These are phyloP conservation scores for Sporodiniella umbellata DNA, from an alignment of 371 early-diverging fungal genomes.

Conservation along the genomic window DNA sequence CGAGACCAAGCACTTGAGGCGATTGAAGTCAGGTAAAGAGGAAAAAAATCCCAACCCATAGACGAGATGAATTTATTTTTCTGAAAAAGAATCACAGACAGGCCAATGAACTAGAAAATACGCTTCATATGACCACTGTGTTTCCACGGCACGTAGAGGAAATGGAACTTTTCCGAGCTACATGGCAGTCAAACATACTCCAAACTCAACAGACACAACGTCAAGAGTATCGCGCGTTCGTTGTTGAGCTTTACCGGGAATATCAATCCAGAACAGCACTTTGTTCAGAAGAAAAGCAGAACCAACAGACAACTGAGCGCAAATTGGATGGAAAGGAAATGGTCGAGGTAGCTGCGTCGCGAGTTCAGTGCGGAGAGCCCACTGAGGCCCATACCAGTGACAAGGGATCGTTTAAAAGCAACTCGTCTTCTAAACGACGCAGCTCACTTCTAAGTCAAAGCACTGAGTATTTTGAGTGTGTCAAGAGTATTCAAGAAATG, in stretches of 20 bases:
- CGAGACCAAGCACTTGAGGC: slow-evolving; percentile 43
- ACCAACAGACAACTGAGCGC: slow-evolving; percentile 2
- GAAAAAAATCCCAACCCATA: neutral
- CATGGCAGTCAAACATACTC: slow-evolving; percentile 59
- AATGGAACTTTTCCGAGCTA: slow-evolving; percentile 59
- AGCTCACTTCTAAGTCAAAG: neutral
- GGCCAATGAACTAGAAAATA: slow-evolving; percentile 28
- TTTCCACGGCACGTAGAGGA: slow-evolving; percentile 60
- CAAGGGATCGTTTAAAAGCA: neutral
- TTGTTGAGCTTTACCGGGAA: slow-evolving; percentile 60
- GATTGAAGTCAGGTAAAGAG: slow-evolving; percentile 33
- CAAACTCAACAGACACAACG: slow-evolving; percentile 59
- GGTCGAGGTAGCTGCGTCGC: slow-evolving; percentile 38
- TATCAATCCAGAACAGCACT: slow-evolving; percentile 37
- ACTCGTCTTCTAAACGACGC: neutral
- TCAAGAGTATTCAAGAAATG: slow-evolving; percentile 62
- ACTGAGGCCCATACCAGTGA: neutral
- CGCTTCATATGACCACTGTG: slow-evolving; percentile 35
- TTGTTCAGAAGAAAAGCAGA: slow-evolving; percentile 14
- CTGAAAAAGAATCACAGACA: slow-evolving; percentile 27
- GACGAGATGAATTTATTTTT: neutral
- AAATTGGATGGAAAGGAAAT: slow-evolving; percentile 54
- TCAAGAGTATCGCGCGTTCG: slow-evolving; percentile 66
- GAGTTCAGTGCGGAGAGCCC: slow-evolving; percentile 18
- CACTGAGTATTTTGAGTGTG: slow-evolving; percentile 22